Evolutionary conservation across 495 filamentous ascomycete species (phyloP), one percentile per base, ranked within the genome.

Genomic region (Acidiella bohemica): DNA sequence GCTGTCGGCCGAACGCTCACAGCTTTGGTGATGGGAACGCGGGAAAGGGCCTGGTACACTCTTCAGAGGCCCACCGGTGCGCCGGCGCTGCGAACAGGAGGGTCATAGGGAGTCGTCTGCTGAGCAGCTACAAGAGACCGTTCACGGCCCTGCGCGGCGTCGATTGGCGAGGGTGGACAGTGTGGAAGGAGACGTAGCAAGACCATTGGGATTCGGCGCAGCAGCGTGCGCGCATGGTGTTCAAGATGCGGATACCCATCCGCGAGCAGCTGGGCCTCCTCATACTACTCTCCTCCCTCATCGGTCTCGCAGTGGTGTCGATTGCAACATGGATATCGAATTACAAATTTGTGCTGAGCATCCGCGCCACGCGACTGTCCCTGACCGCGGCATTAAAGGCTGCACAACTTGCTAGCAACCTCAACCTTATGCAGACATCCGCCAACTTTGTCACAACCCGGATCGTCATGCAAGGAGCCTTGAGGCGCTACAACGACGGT

Each of bases 341-440:
- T 44, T 77, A 83, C 56, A 66, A 70, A 36, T 84, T 86, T 47
- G 78, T 90, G 20, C 60, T 80, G 11, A 65, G 59, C 35, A 70
- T 86, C 51, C 59, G 67, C 69, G 71, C 65, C 54, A 62, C 60
- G 48, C 68, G 72, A 25, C 71, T 93, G 22, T 61, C 78, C 20
- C 70, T 93, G 35, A 82, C 82, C 2, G 87, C 87, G 12, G 81
- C 78, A 10, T 72, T 93, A 54, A 93, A 93, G 58, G 77, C 85
- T 19, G 73, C 79, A 16, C 78, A 87, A 53, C 68, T 95, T 25
- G 61, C 76, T n/a, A 76, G 78, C 34, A 79, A 79, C 53, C 68
- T 92, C 19, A 65, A 78, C 24, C 67, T 88, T 28, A 72, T 87
- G 43, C 74, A 84, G 59, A 71, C 78, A 3, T 74, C 70, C 22